These are phyloP conservation scores for Solanum corneliomulleri DNA, from an alignment of 257 asterid species.

Conservation along the genomic window DNA sequence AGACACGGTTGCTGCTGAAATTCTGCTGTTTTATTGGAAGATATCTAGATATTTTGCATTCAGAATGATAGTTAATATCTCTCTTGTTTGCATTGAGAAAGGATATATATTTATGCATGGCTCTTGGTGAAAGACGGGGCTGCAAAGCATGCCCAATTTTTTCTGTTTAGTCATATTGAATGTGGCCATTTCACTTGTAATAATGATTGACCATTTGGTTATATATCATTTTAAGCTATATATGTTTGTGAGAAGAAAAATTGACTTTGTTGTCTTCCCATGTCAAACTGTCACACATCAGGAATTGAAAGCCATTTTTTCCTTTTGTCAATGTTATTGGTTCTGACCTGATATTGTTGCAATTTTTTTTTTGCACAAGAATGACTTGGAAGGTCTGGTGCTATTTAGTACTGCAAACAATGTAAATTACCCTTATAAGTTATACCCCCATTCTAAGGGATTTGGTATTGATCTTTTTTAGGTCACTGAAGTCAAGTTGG, in stretches of 20 bases:
- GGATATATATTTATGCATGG: neutral
- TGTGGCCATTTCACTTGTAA: neutral
- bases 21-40: neutral
- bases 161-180: neutral
- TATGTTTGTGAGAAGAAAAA: neutral
- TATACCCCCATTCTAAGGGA: neutral
- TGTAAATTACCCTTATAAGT: neutral
- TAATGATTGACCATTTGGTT: neutral
- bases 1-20: neutral
- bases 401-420: neutral
- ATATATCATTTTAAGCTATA: neutral
- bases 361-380: neutral
- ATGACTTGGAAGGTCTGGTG: neutral
- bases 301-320: neutral
- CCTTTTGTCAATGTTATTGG: neutral
- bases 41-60: neutral
- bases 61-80: neutral
- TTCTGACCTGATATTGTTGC: neutral
- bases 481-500: conserved; percentile 4
- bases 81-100: neutral
- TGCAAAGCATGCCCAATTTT: neutral
- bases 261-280: neutral
- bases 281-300: neutral
- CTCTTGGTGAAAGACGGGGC: neutral
- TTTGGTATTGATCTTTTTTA: neutral